Base-by-base conservation (phyloP, 2,329 filamentous ascomycete genomes). In the Aspergillus neoniger region DNA sequence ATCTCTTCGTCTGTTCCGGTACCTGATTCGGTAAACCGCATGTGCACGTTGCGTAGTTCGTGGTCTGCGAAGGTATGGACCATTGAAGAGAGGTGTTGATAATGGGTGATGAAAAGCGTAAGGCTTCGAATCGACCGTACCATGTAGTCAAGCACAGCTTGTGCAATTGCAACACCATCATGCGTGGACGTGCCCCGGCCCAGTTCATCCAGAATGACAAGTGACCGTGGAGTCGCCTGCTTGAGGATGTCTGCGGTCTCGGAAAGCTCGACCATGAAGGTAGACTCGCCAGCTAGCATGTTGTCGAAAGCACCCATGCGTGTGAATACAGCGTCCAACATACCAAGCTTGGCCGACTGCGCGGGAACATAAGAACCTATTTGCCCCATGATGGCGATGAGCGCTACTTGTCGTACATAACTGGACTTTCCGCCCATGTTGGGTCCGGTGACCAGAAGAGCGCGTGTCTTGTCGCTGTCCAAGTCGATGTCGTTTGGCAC, bases 401-500 rank as follows among this genome's bases (percentile, higher is more conserved):
- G 86, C 9, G 95, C 94, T 48, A 96, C 88, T 66, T 93, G 91
- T 56, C 95, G 91, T 21, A 99, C 94, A 75, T 96, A 99, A 60
- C 90, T 95, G n/a, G 92, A 96, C 74, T 99, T 99, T 59, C 95
- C 95, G 70, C 95, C 95, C 95, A 99, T 99, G 79, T 99, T 99
- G 30, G 95, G 95, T 0, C 95, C 95, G 0, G 95, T 99, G 69
- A 99, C 89, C 58, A 98, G 88, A 67, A 97, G 86, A 2, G 92
- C 91, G 5, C 91, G 84, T 0, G 87, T 85, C 0, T 81, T 73
- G 1, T 86, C 83, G 3, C 87, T 84, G n/a, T 86, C 83, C 50
- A 98, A 85, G 2, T 85, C 79, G 10, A 92, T 90, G 69, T 90
- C 86, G 77, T 99, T 99, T 50, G 95, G 94, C 60, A 99, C 96